Evolutionary conservation across 441 rosid species (phyloP), one percentile per base, ranked within the genome.

Genomic region (Lepidium campestre): DNA sequence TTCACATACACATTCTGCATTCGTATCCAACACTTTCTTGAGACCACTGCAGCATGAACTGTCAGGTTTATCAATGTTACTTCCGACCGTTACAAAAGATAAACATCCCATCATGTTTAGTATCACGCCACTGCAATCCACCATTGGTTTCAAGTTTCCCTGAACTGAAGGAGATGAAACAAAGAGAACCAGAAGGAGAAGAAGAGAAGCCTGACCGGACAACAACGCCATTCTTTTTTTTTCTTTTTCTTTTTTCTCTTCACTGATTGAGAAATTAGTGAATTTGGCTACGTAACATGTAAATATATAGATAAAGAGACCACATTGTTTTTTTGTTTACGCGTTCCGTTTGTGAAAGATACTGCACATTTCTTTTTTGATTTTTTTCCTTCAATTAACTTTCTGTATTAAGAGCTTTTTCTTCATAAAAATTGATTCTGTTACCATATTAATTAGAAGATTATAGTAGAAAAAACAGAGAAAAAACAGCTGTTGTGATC

Each of bases 1-100:
- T 73, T 88, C 89, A 46, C 98, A 93, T 14, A 93, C 81, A 53
- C 98, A 93, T 55, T 71, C 77, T 0, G 97, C 79, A 54, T 85
- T 71, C 0, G 89, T 50, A 48, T 72, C 53, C 47, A 93, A 48
- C 40, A 88, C 89, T 2, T 76, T 81, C 77, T 88, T 84, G 35
- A 90, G 68, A 3, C 96, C 94, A 0, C 79, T 20, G 49, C 98
- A 93, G 67, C 98, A 93, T 0, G 49, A 11, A 1, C 75, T 67
- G 23, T 74, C 68, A 0, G 96, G 98, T 62, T 79, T 80, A 2
- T 76, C 6, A 29, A 44, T 48, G 1, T 80, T 62, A 63, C 93
- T 81, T 10, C 82, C 97, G 20, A 75, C 76, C 4, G 77, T 45
- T 0, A 93, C 91, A 44, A 73, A 90, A 1, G 89, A 45, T 29